These are phyloP conservation scores for Choanephora cucurbitarum DNA, from an alignment of 371 early-diverging fungal species.

Conservation along the genomic window DNA sequence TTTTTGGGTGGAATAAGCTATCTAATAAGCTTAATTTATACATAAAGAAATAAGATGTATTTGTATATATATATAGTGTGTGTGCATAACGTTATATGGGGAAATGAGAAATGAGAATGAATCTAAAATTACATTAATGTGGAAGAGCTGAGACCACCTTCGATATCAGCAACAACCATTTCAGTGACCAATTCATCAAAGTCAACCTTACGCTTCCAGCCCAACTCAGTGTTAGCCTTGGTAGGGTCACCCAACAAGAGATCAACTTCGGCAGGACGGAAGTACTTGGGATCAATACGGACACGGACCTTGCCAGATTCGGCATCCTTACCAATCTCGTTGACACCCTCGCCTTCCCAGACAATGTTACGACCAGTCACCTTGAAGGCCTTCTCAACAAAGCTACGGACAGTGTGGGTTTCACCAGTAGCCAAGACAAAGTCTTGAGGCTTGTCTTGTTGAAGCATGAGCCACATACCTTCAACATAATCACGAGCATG, in stretches of 20 bases:
- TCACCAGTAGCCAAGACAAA: slow-evolving; percentile 86
- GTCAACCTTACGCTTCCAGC: slow-evolving; percentile 73
- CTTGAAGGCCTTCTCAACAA: slow-evolving; percentile 80
- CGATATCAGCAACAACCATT: slow-evolving; percentile 73
- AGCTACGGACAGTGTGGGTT: slow-evolving; percentile 83
- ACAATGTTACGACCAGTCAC: slow-evolving; percentile 67
- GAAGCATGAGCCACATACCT: slow-evolving; percentile 91
- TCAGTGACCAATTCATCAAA: slow-evolving; percentile 73
- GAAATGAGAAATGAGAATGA: not conserved
- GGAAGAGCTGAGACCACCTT: slow-evolving; percentile 48
- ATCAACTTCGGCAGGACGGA: slow-evolving; percentile 88
- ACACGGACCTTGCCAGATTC: slow-evolving; percentile 72
- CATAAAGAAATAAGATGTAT: too few species aligned
- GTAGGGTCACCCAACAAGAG: slow-evolving; percentile 77
- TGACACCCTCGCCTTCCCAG: slow-evolving; percentile 80
- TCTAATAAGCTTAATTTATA: too few species aligned
- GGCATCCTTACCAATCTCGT: slow-evolving; percentile 71
- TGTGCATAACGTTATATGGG: too few species aligned
- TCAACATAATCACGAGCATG: slow-evolving; percentile 86
- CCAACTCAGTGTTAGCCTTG: slow-evolving; percentile 70
- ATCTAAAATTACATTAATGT: slow-evolving; percentile 23
- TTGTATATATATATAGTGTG: too few species aligned
- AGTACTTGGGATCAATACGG: slow-evolving; percentile 76
- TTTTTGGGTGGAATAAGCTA: too few species aligned
- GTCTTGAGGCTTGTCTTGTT: slow-evolving; percentile 78